Percentiles rank a stretch among this genome's conserved stretches.
Evolutionary conservation across 768 basidiomycete species (phyloP).

Genomic region (Rhizopogon sp.): DNA sequence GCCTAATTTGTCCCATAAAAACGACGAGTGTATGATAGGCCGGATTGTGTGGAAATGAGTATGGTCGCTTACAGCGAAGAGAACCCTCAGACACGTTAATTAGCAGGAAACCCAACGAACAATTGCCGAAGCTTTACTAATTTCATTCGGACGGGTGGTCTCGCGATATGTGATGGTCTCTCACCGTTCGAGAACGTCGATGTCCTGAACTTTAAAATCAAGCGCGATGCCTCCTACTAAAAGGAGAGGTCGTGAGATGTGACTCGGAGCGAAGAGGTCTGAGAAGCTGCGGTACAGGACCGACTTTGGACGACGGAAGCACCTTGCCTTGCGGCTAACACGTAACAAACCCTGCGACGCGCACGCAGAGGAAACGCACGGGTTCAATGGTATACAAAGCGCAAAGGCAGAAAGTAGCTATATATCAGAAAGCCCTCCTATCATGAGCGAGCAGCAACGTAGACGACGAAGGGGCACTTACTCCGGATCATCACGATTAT

Average conservation of each 20-base stretch:
- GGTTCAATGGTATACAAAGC: not conserved
- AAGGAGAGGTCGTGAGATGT: constrained; percentile 20
- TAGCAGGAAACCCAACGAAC: constrained; percentile 19
- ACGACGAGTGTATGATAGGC: constrained; percentile 7
- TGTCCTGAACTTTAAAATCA: constrained; percentile 20
- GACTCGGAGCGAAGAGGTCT: constrained; percentile 13
- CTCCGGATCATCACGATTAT: not conserved
- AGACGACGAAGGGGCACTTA: not conserved
- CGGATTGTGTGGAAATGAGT: constrained; percentile 23
- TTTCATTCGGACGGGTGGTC: constrained; percentile 18
- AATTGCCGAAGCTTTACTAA: constrained; percentile 30
- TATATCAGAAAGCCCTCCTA: not conserved
- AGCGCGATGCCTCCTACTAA: constrained; percentile 19
- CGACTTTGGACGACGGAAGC: not conserved
- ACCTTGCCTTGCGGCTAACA: constrained; percentile 2
- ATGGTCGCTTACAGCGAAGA: constrained; percentile 25
- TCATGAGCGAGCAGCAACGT: not conserved
- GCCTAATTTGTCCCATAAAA: constrained; percentile 26
- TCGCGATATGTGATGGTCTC: not conserved
- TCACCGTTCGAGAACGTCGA: constrained; percentile 21
- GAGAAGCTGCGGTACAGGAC: constrained; percentile 3
- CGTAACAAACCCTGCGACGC: constrained; percentile 1
- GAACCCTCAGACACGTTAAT: constrained; percentile 17
- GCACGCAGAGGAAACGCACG: not conserved
- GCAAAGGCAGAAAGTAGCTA: not conserved